Evolutionary conservation across 129 eudicot species (phyloP), one percentile per base, ranked within the genome.

Genomic region (Ambrosia trifida): DNA sequence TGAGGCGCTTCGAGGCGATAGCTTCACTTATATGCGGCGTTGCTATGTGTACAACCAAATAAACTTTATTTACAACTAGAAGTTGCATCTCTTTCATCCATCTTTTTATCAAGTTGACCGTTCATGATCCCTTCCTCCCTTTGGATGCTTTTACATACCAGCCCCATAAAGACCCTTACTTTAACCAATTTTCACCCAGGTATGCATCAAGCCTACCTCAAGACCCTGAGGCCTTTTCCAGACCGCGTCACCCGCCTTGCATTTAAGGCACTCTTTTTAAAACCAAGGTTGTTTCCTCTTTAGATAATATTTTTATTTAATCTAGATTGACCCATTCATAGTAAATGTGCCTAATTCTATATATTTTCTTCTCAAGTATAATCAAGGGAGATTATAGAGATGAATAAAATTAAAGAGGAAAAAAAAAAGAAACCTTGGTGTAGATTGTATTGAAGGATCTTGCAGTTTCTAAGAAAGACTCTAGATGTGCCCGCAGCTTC

Each of bases 361-460:
- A 32, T 8, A 36, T 36, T 60, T 59, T 13, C 44, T 19, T 32
- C 66, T 40, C 7, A 57, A 0, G 7, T 20, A 68, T 1, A 65
- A n/a, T 24, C 0, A 14, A 52, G 31, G 13, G 41, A 59, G 12
- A 31, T 10, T 12, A 69, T 30, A 11, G 14, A 77, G 7, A 67
- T 32, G 1, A 57, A 2, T 12, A 20, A 2, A 60, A 19, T 49
- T 36, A 36, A 4, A 36, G 6, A 36, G 7, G 61, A 78, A 66
- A 24, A 24, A 24, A 24, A 0, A 1, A 24, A 24, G 28, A 4
- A 69, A 94, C 98, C 97, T 94, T 94, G 72, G 98, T 94, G 85
- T 94, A 94, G 65, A 94, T 94, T n/a, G 89, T 74, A 70, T 94
- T 94, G 66, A 94, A 89, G 68, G 96, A 94, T 89, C 90, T 87